Evolutionary conservation across 2,329 filamentous ascomycete genomes (phyloP).

Genomic region (Blastomyces emzantsi): DNA sequence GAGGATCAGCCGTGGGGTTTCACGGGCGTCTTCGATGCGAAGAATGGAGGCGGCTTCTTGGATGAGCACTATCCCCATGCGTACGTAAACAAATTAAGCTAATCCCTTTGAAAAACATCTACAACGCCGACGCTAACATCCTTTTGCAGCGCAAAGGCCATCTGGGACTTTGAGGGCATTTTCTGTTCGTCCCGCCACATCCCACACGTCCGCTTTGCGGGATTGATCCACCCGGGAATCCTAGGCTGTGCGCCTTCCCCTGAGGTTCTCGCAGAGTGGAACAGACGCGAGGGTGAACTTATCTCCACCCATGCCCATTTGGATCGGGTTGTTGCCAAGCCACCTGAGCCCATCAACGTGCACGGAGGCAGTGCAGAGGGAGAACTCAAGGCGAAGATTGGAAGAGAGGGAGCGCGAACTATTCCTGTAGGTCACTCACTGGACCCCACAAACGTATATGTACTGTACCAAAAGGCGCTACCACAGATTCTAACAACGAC

Average conservation of each 20-base stretch:
- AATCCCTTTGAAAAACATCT: conserved; percentile 32
- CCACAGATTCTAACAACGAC: background rate
- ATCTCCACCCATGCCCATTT: conserved; percentile 52
- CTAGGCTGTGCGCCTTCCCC: conserved; percentile 77
- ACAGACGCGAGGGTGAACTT: conserved; percentile 69
- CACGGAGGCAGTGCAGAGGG: conserved; percentile 59
- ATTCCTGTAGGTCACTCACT: conserved; percentile 49
- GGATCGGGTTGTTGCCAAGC: conserved; percentile 65
- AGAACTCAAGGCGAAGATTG: conserved; percentile 57
- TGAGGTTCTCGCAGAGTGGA: conserved; percentile 73
- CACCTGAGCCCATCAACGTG: conserved; percentile 60
- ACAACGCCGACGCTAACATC: background rate
- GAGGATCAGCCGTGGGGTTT: conserved; percentile 84
- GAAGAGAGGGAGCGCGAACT: conserved; percentile 69
- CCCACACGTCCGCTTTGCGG: conserved; percentile 76
- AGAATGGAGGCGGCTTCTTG: conserved; percentile 81
- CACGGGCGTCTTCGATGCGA: conserved; percentile 67
- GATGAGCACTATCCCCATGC: conserved; percentile 80
- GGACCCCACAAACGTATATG: background rate
- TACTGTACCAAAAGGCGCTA: background rate
- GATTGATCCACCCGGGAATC: conserved; percentile 86
- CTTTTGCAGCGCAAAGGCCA: conserved; percentile 51
- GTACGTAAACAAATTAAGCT: conserved; percentile 36
- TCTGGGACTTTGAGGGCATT: conserved; percentile 70
- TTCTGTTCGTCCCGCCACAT: conserved; percentile 81